Percentiles rank a stretch among this genome's conserved stretches.
Conservation (phyloP, 345 rosid genomes). For the Turnera subulata region DNA sequence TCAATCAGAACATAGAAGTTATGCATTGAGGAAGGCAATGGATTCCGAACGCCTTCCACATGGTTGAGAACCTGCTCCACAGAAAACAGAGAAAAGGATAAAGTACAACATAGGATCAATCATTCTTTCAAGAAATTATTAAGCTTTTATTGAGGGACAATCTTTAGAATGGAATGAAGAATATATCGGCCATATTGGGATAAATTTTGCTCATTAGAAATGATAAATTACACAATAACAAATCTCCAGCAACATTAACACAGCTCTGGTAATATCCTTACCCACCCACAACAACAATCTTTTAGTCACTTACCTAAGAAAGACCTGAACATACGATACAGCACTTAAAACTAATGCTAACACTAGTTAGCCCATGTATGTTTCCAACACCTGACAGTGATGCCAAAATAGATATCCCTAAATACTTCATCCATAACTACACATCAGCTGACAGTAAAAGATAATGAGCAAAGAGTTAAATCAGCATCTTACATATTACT, state of each 20-base stretch:
- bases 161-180: not conserved
- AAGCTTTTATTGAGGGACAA: not conserved
- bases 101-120: not conserved
- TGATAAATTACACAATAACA: not conserved
- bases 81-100: constrained; percentile 1
- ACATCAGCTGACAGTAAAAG: not conserved
- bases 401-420: not conserved
- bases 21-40: constrained; percentile 61
- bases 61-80: constrained; percentile 61
- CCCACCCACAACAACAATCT: not conserved
- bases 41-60: constrained; percentile 85
- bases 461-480: not conserved
- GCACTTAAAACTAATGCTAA: not conserved
- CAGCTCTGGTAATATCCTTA: not conserved
- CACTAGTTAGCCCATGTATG: not conserved
- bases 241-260: not conserved
- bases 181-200: too few species aligned
- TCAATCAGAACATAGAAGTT: constrained; percentile 86
- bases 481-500: too few species aligned
- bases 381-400: not conserved
- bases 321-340: not conserved
- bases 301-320: not conserved
- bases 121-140: not conserved
- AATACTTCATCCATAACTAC: not conserved
- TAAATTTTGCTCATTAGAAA: too few species aligned